Evolutionary conservation across 2,329 filamentous ascomycete species (phyloP), one percentile per base, ranked within the genome.

Genomic region (Sclerotinia subarctica): DNA sequence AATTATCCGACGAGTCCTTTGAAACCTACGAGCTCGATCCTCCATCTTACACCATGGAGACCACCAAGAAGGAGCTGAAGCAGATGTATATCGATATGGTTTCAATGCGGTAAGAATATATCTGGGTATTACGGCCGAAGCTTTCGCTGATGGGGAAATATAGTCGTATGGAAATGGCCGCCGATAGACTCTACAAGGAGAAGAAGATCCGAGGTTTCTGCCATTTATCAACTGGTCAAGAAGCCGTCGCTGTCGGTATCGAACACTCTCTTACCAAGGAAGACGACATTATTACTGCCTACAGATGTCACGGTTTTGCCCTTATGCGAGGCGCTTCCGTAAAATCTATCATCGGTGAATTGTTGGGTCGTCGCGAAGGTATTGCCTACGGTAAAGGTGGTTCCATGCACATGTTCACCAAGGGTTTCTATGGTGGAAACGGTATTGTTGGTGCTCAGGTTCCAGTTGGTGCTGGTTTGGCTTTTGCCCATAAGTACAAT

Each of bases 161-260:
- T 76, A 97, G 94, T 83, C 95, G 96, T 81, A 97, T 99, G 95
- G 95, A 99, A 84, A 97, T 99, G 94, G 94, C 94, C 74, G 93
- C 95, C 83, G 95, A 99, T 80, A 89, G 94, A 80, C 86, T 99
- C 78, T 99, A 99, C 92, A 99, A 99, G 86, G 95, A 98, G 86
- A 99, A 99, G 90, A 98, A 99, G 88, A 98, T 99, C 77, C 92
- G 95, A 77, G 95, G 95, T 84, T 99, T 99, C 91, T 99, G 95
- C 85, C 95, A 99, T 84, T 83, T 99, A 82, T 98, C 95, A 69
- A 96, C 91, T 69, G 95, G 95, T 72, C 95, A 99, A 83, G 95
- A 99, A 86, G 95, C 95, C 73, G 95, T 99, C 74, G 93, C 95
- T 69, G 90, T 94, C 76, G 95, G 95, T 79, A 98, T 99, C 78